phyloP scores from a whole-genome alignment of 73 alveolate genomes.

The Paramecium octaurelia region DNA sequence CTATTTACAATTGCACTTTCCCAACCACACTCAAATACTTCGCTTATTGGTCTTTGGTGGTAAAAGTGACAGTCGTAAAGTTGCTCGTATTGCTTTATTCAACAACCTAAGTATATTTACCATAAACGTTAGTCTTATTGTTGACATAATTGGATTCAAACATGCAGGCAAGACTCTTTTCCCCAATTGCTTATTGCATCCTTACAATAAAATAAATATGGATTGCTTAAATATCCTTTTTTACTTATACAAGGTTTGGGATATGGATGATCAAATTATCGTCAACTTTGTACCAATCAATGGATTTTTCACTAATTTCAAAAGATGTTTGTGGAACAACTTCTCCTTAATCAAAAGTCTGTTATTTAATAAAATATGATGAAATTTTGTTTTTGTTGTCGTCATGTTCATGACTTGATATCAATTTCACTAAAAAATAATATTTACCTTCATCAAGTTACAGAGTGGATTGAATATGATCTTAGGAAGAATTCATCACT shows the following conservation, averaged over 20 bases:
- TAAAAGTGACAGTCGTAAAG: background rate
- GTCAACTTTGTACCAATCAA: background rate
- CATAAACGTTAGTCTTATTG: background rate
- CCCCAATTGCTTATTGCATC: background rate
- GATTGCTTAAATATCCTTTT: background rate
- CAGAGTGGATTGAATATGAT: background rate
- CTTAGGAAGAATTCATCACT: background rate
- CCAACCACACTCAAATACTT: background rate
- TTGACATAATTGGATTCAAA: conserved; percentile 7
- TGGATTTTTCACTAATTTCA: background rate
- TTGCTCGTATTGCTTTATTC: background rate
- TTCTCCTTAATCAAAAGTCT: background rate
- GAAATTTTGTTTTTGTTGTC: background rate
- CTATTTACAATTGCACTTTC: background rate
- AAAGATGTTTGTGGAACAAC: background rate
- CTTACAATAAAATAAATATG: background rate
- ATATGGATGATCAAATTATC: background rate
- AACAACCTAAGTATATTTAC: background rate
- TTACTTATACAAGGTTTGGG: background rate
- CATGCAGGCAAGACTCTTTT: conserved; percentile 2
- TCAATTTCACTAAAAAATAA: background rate
- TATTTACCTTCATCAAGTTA: background rate
- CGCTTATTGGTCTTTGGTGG: background rate
- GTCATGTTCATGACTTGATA: background rate
- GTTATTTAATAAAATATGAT: background rate